phyloP scores from a whole-genome alignment of 1,284 basidiomycete genomes.

The Moesziomyces aphidis region DNA sequence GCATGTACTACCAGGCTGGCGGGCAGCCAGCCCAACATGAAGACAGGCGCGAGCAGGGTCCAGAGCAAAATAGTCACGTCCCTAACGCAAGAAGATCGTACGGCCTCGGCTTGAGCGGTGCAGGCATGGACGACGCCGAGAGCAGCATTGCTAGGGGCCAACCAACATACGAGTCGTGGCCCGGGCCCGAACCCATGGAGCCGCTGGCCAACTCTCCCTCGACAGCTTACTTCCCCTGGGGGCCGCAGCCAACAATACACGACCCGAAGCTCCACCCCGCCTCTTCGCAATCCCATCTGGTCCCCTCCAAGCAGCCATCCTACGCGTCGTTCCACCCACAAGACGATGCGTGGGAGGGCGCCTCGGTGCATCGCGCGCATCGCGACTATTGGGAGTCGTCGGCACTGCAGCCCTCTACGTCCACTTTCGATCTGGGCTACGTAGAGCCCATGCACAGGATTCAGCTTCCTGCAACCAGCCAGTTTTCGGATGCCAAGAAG shows the following conservation, averaged over 20 bases:
- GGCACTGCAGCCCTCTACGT: constrained; percentile 15
- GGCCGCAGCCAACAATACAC: constrained; percentile 1
- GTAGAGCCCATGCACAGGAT: constrained; percentile 1
- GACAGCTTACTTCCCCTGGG: constrained; percentile 19
- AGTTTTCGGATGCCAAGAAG: constrained; percentile 1
- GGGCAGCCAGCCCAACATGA: not conserved
- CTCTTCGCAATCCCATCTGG: constrained; percentile 12
- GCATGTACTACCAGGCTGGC: not conserved
- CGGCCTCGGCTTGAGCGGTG: constrained; percentile 11
- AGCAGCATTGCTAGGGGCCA: constrained; percentile 23
- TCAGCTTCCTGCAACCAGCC: constrained; percentile 6
- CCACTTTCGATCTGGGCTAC: not conserved
- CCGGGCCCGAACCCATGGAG: constrained; percentile 22
- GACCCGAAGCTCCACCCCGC: constrained; percentile 7
- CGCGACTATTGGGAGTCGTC: constrained; percentile 23
- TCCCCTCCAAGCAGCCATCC: constrained; percentile 5
- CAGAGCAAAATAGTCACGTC: not conserved
- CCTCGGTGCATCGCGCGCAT: constrained; percentile 4
- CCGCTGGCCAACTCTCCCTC: constrained; percentile 25
- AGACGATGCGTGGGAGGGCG: not conserved
- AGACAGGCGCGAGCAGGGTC: not conserved
- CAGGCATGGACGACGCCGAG: not conserved
- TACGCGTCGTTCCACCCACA: not conserved
- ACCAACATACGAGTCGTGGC: constrained; percentile 17
- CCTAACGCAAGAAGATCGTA: not conserved